These are phyloP conservation scores for Neonectria coccinea DNA, from an alignment of 2,329 filamentous ascomycete genomes.

Conservation along the genomic window DNA sequence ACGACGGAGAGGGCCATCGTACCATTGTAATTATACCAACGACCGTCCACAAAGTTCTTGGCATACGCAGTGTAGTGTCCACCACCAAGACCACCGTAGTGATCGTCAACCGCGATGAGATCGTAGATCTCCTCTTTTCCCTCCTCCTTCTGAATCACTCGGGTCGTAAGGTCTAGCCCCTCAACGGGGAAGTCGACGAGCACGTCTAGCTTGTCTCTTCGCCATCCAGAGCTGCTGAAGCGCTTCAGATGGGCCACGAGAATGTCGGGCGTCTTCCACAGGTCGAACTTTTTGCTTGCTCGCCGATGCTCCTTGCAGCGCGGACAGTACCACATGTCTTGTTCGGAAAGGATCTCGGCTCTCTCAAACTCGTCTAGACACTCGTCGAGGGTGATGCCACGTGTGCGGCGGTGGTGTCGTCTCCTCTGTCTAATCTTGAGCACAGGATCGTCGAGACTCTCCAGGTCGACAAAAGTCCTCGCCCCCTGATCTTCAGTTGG, in stretches of 20 bases:
- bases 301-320: slow-evolving; percentile 93
- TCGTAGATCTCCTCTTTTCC: slow-evolving; percentile 90
- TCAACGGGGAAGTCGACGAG: slow-evolving; percentile 92
- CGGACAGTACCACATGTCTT: slow-evolving; percentile 98
- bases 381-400: slow-evolving; percentile 86
- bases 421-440: slow-evolving; percentile 72
- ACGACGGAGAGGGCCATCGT: slow-evolving; percentile 50
- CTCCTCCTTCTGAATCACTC: slow-evolving; percentile 83
- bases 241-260: slow-evolving; percentile 95
- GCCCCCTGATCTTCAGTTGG: slow-evolving; percentile 65
- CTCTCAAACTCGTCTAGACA: slow-evolving; percentile 96
- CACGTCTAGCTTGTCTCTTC: slow-evolving; percentile 91
- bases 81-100: slow-evolving; percentile 91
- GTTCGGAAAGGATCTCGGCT: slow-evolving; percentile 91
- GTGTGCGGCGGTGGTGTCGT: slow-evolving; percentile 65
- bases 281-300: slow-evolving; percentile 94
- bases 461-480: slow-evolving; percentile 66
- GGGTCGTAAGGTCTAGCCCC: slow-evolving; percentile 82
- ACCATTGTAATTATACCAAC: slow-evolving; percentile 99
- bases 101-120: slow-evolving; percentile 94
- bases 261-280: slow-evolving; percentile 97
- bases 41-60: slow-evolving; percentile 87
- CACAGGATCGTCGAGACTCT: slow-evolving; percentile 70
- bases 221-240: slow-evolving; percentile 85
- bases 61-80: slow-evolving; percentile 97